These are phyloP conservation scores for Mycosphaerella arachidis DNA, from an alignment of 2,329 filamentous ascomycete genomes.

Conservation along the genomic window DNA sequence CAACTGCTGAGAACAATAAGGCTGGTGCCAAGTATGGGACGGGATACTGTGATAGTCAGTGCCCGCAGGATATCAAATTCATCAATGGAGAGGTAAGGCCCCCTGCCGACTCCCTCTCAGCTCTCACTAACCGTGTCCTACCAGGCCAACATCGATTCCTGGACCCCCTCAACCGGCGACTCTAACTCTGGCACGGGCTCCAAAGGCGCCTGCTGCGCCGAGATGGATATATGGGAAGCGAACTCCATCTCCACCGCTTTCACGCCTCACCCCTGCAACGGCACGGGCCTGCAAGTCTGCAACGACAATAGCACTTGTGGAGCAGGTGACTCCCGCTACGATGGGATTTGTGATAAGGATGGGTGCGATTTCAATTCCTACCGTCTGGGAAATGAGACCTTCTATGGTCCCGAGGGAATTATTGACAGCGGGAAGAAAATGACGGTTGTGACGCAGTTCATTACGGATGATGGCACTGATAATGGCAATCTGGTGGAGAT, in stretches of 20 bases:
- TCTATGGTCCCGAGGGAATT: conserved; percentile 57
- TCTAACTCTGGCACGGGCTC: conserved; percentile 30
- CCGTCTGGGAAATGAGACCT: conserved; percentile 60
- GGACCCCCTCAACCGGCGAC: conserved; percentile 23
- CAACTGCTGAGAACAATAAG: conserved; percentile 43
- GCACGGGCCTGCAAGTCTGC: conserved; percentile 35
- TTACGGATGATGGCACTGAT: conserved; percentile 48
- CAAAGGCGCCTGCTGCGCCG: conserved; percentile 60
- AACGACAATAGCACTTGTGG: conserved; percentile 50
- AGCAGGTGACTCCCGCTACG: conserved; percentile 39
- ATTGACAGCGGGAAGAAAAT: conserved; percentile 58
- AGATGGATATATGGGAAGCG: conserved; percentile 67
- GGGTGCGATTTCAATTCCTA: conserved; percentile 68
- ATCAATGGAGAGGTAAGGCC: conserved; percentile 22
- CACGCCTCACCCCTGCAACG: conserved; percentile 62
- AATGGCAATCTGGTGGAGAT: conserved; percentile 56
- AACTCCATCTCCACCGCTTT: conserved; percentile 61
- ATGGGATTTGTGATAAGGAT: conserved; percentile 61
- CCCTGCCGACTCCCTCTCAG: too few relatives aligned
- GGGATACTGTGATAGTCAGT: conserved; percentile 53
- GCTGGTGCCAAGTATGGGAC: conserved; percentile 47
- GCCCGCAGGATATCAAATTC: conserved; percentile 35
- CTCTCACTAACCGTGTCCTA: conserved; percentile 6
- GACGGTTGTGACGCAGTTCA: conserved; percentile 65
- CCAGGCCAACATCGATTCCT: conserved; percentile 45